Conservation (phyloP, 352 stramenopile species). For the Globisporangium alternatum region DNA sequence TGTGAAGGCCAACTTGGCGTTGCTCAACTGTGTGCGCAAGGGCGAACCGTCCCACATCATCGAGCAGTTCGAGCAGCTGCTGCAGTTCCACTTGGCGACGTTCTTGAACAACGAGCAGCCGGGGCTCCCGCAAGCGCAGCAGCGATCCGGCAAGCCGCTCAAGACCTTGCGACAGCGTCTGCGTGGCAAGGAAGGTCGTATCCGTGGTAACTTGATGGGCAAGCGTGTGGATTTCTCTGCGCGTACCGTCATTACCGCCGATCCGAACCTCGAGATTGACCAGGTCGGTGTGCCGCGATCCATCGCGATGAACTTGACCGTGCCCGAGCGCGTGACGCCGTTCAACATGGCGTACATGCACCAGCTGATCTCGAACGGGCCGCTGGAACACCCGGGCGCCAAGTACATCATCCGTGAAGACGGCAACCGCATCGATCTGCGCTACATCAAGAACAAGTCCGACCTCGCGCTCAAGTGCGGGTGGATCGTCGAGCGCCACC, state of each 20-base stretch:
- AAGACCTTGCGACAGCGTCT: conserved; percentile 97
- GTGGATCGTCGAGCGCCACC: conserved; percentile 98
- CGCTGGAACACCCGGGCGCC: conserved; percentile 95
- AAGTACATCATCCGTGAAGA: conserved; percentile 99
- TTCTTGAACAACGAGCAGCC: conserved; percentile 99
- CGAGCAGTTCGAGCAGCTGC: conserved; percentile 88
- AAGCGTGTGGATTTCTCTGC: conserved; percentile 99
- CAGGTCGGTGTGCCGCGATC: conserved; percentile 98
- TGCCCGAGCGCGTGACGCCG: conserved; percentile 98
- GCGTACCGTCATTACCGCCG: conserved; percentile 99
- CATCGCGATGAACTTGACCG: conserved; percentile 98
- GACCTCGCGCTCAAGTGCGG: conserved; percentile 95
- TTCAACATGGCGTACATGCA: conserved; percentile 98
- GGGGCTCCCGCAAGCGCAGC: conserved; percentile 94
- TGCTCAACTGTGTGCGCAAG: conserved; percentile 95
- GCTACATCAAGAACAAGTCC: conserved; percentile 97
- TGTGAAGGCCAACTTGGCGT: conserved; percentile 96
- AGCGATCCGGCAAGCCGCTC: conserved; percentile 95
- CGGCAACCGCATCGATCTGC: conserved; percentile 96
- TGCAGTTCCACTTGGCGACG: conserved; percentile 85
- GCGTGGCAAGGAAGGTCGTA: conserved; percentile 97
- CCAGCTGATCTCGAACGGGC: conserved; percentile 95
- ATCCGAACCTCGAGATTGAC: conserved; percentile 99
- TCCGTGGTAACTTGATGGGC: conserved; percentile 99
- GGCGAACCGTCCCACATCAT: conserved; percentile 96